Evolutionary conservation across 2,329 filamentous ascomycete genomes (phyloP).

Genomic region (Nigrospora sphaerica): DNA sequence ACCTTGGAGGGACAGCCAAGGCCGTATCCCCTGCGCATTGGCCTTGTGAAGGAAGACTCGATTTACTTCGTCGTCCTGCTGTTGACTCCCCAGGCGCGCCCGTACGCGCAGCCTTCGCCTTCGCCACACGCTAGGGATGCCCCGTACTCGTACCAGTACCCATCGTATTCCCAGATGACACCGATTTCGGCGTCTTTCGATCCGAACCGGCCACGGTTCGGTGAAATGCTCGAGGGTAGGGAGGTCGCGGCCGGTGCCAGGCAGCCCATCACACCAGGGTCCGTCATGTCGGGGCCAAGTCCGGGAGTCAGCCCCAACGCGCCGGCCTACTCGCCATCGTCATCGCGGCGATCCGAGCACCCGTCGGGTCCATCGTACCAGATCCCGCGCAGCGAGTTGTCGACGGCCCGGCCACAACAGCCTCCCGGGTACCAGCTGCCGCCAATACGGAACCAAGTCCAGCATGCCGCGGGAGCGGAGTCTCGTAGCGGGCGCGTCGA

Average conservation of each 20-base stretch:
- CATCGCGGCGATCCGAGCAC: slow-evolving; percentile 42
- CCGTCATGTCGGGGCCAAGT: slow-evolving; percentile 23
- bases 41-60: slow-evolving; percentile 52
- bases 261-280: slow-evolving; percentile 19
- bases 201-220: slow-evolving; percentile 31
- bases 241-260: slow-evolving; percentile 25
- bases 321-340: slow-evolving; percentile 38
- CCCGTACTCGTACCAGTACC: slow-evolving; percentile 33
- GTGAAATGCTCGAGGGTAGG: slow-evolving; percentile 16
- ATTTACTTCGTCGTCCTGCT: slow-evolving; percentile 55
- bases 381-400: slow-evolving; percentile 44
- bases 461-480: slow-evolving; percentile 15
- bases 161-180: slow-evolving; percentile 34
- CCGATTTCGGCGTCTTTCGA: slow-evolving; percentile 42
- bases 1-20: slow-evolving; percentile 44
- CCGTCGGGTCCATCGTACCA: slow-evolving; percentile 38
- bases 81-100: slow-evolving; percentile 28
- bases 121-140: slow-evolving; percentile 37
- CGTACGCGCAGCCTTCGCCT: slow-evolving; percentile 35
- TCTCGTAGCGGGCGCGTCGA: slow-evolving; percentile 44
- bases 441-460: slow-evolving; percentile 29
- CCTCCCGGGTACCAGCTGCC: slow-evolving; percentile 31
- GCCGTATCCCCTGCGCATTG: slow-evolving; percentile 42
- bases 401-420: slow-evolving; percentile 19
- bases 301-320: slow-evolving; percentile 32